phyloP scores from a whole-genome alignment of 2,329 filamentous ascomycete species.

The Aspergillus thermomutatus region DNA sequence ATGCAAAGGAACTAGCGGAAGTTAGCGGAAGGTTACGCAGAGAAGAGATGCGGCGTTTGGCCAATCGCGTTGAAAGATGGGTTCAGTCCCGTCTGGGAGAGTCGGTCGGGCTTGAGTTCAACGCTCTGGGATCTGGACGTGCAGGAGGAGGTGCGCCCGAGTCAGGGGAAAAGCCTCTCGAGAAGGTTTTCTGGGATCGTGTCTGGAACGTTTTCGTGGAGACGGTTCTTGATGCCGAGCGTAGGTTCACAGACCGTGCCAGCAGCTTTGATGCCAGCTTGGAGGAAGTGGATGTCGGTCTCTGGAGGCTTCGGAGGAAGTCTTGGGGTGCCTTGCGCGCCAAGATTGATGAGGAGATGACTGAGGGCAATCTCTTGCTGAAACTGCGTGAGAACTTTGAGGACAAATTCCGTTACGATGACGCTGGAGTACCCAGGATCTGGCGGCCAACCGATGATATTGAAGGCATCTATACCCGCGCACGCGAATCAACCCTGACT shows the following conservation, averaged over 20 bases:
- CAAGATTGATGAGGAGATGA: conserved; percentile 94
- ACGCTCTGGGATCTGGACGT: conserved; percentile 85
- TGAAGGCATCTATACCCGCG: conserved; percentile 88
- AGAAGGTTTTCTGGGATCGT: conserved; percentile 92
- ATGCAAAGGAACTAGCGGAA: conserved; percentile 86
- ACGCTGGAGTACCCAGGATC: conserved; percentile 88
- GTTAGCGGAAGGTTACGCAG: conserved; percentile 81
- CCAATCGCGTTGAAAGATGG: conserved; percentile 89
- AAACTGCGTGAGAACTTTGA: conserved; percentile 98
- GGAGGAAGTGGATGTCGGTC: conserved; percentile 85
- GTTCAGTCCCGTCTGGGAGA: conserved; percentile 84
- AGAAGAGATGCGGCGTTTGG: conserved; percentile 92
- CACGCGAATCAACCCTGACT: conserved; percentile 85
- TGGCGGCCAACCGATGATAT: conserved; percentile 98
- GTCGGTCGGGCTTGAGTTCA: conserved; percentile 89
- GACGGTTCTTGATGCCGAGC: conserved; percentile 81
- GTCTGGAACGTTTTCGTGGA: conserved; percentile 84
- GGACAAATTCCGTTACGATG: conserved; percentile 98
- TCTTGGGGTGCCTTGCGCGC: conserved; percentile 87
- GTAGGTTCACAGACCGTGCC: conserved; percentile 79
- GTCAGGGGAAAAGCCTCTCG: conserved; percentile 67
- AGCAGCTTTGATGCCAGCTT: conserved; percentile 89
- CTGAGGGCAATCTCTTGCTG: conserved; percentile 92
- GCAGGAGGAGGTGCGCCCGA: conserved; percentile 79
- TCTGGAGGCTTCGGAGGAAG: conserved; percentile 90